phyloP scores from a whole-genome alignment of 352 stramenopile species.

The Pythium sukuiense region DNA sequence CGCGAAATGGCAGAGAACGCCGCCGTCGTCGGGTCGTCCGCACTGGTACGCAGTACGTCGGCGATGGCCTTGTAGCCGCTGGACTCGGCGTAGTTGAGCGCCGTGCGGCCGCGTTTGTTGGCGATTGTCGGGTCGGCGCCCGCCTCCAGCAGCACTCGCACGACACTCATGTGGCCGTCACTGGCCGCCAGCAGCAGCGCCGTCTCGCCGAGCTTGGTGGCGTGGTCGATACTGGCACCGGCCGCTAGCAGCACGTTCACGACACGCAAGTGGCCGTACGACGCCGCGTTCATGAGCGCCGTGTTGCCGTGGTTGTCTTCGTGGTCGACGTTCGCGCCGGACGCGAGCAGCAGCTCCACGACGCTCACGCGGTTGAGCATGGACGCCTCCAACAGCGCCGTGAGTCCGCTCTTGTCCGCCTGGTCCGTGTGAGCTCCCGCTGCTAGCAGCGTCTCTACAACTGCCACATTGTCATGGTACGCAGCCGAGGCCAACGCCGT shows the following conservation, averaged over 20 bases:
- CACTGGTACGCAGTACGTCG: too few species aligned
- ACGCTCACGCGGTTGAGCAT: too few species aligned
- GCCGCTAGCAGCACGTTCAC: background rate
- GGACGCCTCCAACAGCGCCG: too few species aligned
- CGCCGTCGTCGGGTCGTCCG: too few species aligned
- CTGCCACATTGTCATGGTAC: too few species aligned
- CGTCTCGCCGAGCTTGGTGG: slow-evolving; percentile 24
- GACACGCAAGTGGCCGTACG: background rate
- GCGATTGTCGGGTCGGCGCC: slow-evolving; percentile 12
- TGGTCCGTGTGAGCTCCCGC: too few species aligned
- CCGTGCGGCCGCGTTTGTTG: too few species aligned
- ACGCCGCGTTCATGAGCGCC: background rate
- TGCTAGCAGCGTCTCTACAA: too few species aligned
- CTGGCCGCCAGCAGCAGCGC: slow-evolving; percentile 27
- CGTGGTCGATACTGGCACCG: slow-evolving; percentile 18
- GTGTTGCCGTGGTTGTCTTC: background rate
- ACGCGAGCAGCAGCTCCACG: background rate
- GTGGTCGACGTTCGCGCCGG: background rate
- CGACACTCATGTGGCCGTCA: background rate
- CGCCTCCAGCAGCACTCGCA: slow-evolving; percentile 27
- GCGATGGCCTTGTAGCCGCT: too few species aligned
- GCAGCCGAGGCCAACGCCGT: too few species aligned
- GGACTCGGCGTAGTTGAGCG: background rate
- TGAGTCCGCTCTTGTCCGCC: too few species aligned
- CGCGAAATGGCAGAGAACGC: too few species aligned